Percentiles rank a stretch among this genome's conserved stretches.
Evolutionary conservation across 352 stramenopile genomes (phyloP).

Genomic region (Phytophthora sansomeana): DNA sequence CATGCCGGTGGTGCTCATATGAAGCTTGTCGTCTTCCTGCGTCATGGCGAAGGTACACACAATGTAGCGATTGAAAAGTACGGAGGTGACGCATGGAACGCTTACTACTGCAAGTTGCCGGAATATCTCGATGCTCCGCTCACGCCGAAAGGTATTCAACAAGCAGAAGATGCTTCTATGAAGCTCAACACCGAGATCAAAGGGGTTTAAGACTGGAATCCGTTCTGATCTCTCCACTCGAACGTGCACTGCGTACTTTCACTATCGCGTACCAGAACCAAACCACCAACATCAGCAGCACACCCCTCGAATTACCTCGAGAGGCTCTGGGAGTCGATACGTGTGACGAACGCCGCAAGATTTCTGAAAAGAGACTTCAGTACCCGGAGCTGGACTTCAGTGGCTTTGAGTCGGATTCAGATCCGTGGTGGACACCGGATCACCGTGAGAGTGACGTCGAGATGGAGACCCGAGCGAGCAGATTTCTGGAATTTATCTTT

Average conservation of each 20-base stretch:
- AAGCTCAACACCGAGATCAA: constrained; percentile 27
- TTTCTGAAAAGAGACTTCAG: constrained; percentile 30
- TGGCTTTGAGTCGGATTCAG: constrained; percentile 25
- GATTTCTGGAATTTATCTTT: constrained; percentile 32
- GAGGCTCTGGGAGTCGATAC: constrained; percentile 32
- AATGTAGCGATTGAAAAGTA: constrained; percentile 42
- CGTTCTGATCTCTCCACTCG: constrained; percentile 36
- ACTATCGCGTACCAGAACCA: constrained; percentile 34
- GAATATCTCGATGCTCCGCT: constrained; percentile 37
- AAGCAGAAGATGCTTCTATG: constrained; percentile 21
- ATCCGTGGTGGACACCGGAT: constrained; percentile 39
- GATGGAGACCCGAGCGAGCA: constrained; percentile 26
- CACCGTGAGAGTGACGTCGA: constrained; percentile 30
- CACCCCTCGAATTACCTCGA: constrained; percentile 32
- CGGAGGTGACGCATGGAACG: constrained; percentile 34
- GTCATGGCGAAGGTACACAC: constrained; percentile 39
- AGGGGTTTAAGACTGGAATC: constrained; percentile 24
- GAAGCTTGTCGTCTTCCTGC: constrained; percentile 41
- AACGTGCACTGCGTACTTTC: constrained; percentile 33
- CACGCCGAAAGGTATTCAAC: constrained; percentile 27
- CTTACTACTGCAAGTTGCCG: constrained; percentile 35
- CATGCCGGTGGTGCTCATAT: constrained; percentile 4
- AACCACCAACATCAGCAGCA: constrained; percentile 16
- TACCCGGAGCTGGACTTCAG: constrained; percentile 33
- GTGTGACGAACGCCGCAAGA: constrained; percentile 32